phyloP scores from a whole-genome alignment of 768 basidiomycete genomes.

The Serendipita sp. region DNA sequence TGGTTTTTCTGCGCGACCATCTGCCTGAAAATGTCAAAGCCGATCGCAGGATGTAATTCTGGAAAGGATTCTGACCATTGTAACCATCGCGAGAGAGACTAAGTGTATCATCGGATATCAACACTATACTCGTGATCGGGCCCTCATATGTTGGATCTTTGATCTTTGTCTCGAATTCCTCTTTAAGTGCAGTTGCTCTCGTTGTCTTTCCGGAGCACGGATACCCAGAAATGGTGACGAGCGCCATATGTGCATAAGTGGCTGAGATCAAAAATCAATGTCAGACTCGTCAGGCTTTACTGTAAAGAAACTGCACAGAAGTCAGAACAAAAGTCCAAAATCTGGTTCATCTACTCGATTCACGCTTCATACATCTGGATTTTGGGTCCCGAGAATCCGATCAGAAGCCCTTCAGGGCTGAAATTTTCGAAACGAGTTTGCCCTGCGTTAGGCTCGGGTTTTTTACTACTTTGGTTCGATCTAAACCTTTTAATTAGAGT shows the following conservation, averaged over 20 bases:
- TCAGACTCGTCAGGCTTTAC: too few species aligned
- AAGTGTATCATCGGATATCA: constrained; percentile 63
- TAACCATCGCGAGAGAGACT: constrained; percentile 50
- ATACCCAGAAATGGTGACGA: constrained; percentile 77
- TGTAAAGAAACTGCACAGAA: too few species aligned
- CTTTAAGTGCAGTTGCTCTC: constrained; percentile 48
- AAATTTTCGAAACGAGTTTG: too few species aligned
- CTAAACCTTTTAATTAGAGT: too few species aligned
- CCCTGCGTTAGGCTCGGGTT: too few species aligned
- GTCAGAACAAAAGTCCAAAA: too few species aligned
- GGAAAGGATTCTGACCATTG: constrained; percentile 35
- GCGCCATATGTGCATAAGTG: constrained; percentile 46
- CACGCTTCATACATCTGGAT: too few species aligned
- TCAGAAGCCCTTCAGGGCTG: too few species aligned
- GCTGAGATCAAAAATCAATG: too few species aligned
- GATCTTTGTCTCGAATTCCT: constrained; percentile 38
- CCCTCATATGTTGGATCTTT: constrained; percentile 35
- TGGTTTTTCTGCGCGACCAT: constrained; percentile 70
- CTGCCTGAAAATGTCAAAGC: constrained; percentile 23
- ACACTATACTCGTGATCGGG: constrained; percentile 25
- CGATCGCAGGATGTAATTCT: not conserved
- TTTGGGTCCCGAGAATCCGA: too few species aligned
- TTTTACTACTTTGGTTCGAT: too few species aligned
- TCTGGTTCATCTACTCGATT: too few species aligned
- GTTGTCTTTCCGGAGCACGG: constrained; percentile 76